Evolutionary conservation across 148 eudicot species (phyloP).

Genomic region (Fallopia convolvulus): DNA sequence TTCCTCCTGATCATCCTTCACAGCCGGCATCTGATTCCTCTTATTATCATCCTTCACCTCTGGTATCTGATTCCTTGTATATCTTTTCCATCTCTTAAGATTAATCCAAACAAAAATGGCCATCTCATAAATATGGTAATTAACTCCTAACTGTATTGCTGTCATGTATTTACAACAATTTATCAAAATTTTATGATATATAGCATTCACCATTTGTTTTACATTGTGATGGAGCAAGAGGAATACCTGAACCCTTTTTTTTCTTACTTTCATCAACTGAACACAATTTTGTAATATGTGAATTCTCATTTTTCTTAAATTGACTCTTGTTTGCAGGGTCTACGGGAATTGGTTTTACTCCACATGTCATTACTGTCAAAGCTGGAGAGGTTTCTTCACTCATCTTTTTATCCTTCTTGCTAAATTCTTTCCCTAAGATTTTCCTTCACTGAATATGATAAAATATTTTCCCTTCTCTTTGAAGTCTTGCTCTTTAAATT

Average conservation of each 20-base stretch:
- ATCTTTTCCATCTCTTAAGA: neutral
- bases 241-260: neutral
- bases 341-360: slow-evolving; percentile 59
- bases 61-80: neutral
- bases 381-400: slow-evolving; percentile 59
- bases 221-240: neutral
- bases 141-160: neutral
- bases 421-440: neutral
- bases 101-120: neutral
- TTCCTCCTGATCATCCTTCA: neutral
- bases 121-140: neutral
- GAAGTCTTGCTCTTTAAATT: neutral
- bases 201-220: neutral
- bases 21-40: neutral
- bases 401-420: slow-evolving; percentile 5
- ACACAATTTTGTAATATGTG: neutral
- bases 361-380: slow-evolving; percentile 65
- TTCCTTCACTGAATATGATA: neutral
- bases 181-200: neutral
- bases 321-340: slow-evolving; percentile 37
- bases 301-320: neutral
- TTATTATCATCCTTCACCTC: neutral
- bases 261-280: neutral
- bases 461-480: neutral
- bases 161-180: neutral